phyloP scores from a whole-genome alignment of 371 early-diverging fungal genomes.

The Mortierella polycephala region DNA sequence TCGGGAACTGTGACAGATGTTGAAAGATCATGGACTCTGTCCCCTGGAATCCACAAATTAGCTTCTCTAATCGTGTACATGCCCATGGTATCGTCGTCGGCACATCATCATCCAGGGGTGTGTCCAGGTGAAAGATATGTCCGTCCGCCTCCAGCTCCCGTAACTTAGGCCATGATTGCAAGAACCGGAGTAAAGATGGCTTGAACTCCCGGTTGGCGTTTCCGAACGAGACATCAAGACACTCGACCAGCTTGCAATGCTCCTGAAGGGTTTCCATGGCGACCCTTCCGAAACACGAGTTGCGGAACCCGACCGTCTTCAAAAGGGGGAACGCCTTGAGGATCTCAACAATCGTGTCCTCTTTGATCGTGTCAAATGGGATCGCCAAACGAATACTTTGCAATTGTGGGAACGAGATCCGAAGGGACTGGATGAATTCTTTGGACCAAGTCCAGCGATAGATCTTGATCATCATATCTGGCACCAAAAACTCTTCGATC shows the following conservation, averaged over 20 bases:
- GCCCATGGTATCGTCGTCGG: conserved; percentile 20
- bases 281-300: conserved; percentile 24
- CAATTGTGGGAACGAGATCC: conserved; percentile 22
- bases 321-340: conserved; percentile 33
- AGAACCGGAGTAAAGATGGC: conserved; percentile 21
- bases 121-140: conserved; percentile 32
- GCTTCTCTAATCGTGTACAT: conserved; percentile 31
- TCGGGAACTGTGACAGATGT: conserved; percentile 29
- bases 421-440: conserved; percentile 29
- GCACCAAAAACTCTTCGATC: conserved; percentile 44
- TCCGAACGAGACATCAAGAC: conserved; percentile 42
- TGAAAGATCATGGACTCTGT: conserved; percentile 43
- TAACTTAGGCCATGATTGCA: conserved; percentile 22
- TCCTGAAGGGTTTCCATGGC: conserved; percentile 40
- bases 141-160: conserved; percentile 47
- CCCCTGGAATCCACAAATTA: conserved; percentile 45
- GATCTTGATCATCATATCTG: conserved; percentile 52
- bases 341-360: conserved; percentile 42
- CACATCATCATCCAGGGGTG: conserved; percentile 19
- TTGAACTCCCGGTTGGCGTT: conserved; percentile 23
- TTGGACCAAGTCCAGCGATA: conserved; percentile 48
- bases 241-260: conserved; percentile 30
- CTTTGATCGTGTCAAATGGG: conserved; percentile 41
- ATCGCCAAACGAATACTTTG: conserved; percentile 29
- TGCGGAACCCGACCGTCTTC: conserved; percentile 41